phyloP scores from a whole-genome alignment of 2,329 filamentous ascomycete species.

The Phaeosphaeria sp. region DNA sequence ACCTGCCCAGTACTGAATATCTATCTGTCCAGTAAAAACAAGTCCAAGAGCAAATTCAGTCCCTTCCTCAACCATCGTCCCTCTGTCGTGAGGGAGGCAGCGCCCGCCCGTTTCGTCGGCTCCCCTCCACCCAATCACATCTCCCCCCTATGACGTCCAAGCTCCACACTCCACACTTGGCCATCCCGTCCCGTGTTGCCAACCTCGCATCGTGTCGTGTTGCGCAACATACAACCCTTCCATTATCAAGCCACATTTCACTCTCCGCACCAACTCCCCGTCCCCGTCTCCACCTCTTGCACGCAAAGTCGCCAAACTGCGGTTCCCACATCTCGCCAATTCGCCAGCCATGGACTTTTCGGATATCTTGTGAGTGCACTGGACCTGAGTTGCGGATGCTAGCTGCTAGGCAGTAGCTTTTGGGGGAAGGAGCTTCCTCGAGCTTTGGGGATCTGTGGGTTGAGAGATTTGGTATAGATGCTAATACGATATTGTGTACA shows the following conservation, averaged over 20 bases:
- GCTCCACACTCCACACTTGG: neutral
- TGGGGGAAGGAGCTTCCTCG: too few species aligned
- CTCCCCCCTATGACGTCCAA: constrained; percentile 7
- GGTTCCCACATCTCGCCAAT: constrained; percentile 42
- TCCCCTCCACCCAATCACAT: neutral
- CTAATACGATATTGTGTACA: too few species aligned
- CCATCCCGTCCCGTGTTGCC: neutral
- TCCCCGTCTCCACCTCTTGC: constrained; percentile 2
- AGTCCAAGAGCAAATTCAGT: too few species aligned
- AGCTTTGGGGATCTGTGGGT: too few species aligned
- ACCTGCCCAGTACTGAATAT: too few species aligned
- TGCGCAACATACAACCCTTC: constrained; percentile 16
- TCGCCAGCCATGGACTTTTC: constrained; percentile 79
- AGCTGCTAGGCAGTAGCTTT: constrained; percentile 23
- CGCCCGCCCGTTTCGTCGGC: neutral
- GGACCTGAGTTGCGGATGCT: constrained; percentile 6
- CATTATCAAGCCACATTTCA: constrained; percentile 7
- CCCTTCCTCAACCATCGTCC: too few species aligned
- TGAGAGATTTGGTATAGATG: too few species aligned
- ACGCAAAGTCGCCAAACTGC: constrained; percentile 35
- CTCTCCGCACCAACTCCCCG: neutral
- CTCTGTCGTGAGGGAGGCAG: too few species aligned
- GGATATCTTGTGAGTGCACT: constrained; percentile 79
- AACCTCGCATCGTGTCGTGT: constrained; percentile 2
- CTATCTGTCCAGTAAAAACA: too few species aligned